These are phyloP conservation scores for Scutellaria galericulata DNA, from an alignment of 257 asterid genomes.

Conservation along the genomic window DNA sequence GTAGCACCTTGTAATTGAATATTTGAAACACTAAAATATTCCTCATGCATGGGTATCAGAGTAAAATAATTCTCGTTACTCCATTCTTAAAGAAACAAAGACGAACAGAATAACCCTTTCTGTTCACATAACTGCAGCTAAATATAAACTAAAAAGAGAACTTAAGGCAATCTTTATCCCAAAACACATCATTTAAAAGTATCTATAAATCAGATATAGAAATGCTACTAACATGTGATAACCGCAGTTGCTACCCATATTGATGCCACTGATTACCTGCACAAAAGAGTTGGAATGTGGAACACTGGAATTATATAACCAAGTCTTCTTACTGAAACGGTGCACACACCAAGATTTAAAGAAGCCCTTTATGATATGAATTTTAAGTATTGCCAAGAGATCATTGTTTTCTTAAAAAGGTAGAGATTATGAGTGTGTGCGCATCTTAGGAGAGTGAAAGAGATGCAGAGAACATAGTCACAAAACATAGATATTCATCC, in stretches of 20 bases:
- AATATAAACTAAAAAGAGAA: background rate
- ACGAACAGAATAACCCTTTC: slow-evolving; percentile 2
- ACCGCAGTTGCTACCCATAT: slow-evolving; percentile 88
- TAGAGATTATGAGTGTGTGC: background rate
- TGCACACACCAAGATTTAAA: slow-evolving; percentile 3
- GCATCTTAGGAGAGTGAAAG: background rate
- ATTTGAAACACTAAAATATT: background rate
- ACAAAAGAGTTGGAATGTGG: slow-evolving; percentile 34
- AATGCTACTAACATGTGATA: slow-evolving; percentile 69
- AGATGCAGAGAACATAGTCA: background rate
- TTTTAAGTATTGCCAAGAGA: slow-evolving; percentile 17
- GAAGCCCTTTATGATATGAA: slow-evolving; percentile 1
- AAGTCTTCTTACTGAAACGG: slow-evolving; percentile 15
- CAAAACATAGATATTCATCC: background rate
- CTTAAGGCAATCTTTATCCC: background rate
- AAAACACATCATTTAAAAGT: slow-evolving; percentile 6
- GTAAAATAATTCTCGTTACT: slow-evolving; percentile 7
- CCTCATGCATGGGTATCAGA: background rate
- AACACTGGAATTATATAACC: slow-evolving; percentile 5
- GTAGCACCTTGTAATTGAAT: background rate
- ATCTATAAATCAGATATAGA: slow-evolving; percentile 28
- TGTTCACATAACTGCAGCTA: slow-evolving; percentile 21
- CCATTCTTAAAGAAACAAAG: slow-evolving; percentile 16
- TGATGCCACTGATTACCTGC: slow-evolving; percentile 90
- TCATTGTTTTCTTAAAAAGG: slow-evolving; percentile 7